Conservation (phyloP, 306 rosid species). For the Leucaena leucocephala region DNA sequence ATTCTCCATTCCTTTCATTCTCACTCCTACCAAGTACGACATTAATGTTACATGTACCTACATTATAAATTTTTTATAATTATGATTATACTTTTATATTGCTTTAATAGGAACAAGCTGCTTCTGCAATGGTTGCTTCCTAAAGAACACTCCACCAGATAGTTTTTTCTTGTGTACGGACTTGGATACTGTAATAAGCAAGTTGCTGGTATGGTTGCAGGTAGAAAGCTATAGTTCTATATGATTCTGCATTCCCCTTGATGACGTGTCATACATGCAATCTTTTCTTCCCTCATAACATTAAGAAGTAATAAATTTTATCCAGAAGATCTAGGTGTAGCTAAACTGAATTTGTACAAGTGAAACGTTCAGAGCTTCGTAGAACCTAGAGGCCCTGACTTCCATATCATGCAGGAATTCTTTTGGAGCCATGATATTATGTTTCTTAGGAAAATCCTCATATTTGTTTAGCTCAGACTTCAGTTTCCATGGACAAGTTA, state of each 20-base stretch:
- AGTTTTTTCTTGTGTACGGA: conserved; percentile 30
- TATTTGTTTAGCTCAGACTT: neutral
- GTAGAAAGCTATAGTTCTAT: conserved; percentile 28
- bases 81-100: conserved; percentile 3
- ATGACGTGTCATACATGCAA: neutral
- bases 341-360: neutral
- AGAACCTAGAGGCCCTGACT: neutral
- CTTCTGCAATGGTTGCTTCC: conserved; percentile 47
- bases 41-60: neutral
- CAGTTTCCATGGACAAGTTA: conserved; percentile 16
- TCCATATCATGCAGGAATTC: neutral
- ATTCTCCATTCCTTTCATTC: conserved; percentile 11
- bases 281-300: neutral
- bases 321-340: neutral
- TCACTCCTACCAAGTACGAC: neutral
- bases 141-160: conserved; percentile 52
- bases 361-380: neutral
- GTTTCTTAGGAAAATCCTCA: neutral
- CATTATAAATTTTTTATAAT: neutral
- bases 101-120: conserved; percentile 47
- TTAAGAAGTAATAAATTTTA: neutral
- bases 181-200: conserved; percentile 27
- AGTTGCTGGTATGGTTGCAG: conserved; percentile 40
- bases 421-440: neutral
- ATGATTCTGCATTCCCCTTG: conserved; percentile 24